phyloP scores from a whole-genome alignment of 371 early-diverging fungal genomes.

The Entomophthora muscae region DNA sequence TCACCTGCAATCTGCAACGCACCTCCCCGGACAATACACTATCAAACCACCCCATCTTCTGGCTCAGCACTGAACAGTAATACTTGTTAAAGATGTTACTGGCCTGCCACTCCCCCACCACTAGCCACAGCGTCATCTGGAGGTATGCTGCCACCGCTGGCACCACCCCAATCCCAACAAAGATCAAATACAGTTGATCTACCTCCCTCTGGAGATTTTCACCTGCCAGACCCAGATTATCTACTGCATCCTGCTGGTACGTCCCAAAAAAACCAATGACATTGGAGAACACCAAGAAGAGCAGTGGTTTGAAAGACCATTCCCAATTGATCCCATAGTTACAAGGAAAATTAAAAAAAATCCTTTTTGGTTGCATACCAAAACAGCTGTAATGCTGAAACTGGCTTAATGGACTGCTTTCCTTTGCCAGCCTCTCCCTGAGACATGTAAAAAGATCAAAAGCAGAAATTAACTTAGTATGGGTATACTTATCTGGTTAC shows the following conservation, averaged over 20 bases:
- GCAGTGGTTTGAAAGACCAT: not conserved
- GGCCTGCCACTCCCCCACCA: slow-evolving; percentile 3
- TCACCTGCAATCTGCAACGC: slow-evolving; percentile 40
- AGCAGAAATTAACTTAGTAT: too few relatives aligned
- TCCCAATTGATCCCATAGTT: not conserved
- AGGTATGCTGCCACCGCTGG: not conserved
- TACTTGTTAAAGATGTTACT: slow-evolving; percentile 23
- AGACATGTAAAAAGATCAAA: too few relatives aligned
- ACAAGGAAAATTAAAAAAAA: not conserved
- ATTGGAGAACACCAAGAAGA: not conserved
- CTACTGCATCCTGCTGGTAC: slow-evolving; percentile 21
- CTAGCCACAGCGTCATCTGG: not conserved
- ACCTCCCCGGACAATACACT: slow-evolving; percentile 25
- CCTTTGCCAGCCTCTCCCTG: too few relatives aligned
- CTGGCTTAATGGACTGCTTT: too few relatives aligned
- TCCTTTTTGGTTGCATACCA: not conserved
- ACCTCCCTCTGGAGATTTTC: slow-evolving; percentile 56
- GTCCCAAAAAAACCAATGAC: slow-evolving; percentile 9
- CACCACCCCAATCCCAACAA: not conserved
- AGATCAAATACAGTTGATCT: slow-evolving; percentile 14
- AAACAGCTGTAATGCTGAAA: not conserved
- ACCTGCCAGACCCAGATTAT: slow-evolving; percentile 39
- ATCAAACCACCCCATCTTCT: slow-evolving; percentile 58
- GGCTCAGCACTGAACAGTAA: slow-evolving; percentile 36
- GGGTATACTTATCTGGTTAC: too few relatives aligned